Percentiles rank a stretch among this genome's conserved stretches.
phyloP scores from a whole-genome alignment of 2,329 filamentous ascomycete species.

The Ambrosiella beaveri region DNA sequence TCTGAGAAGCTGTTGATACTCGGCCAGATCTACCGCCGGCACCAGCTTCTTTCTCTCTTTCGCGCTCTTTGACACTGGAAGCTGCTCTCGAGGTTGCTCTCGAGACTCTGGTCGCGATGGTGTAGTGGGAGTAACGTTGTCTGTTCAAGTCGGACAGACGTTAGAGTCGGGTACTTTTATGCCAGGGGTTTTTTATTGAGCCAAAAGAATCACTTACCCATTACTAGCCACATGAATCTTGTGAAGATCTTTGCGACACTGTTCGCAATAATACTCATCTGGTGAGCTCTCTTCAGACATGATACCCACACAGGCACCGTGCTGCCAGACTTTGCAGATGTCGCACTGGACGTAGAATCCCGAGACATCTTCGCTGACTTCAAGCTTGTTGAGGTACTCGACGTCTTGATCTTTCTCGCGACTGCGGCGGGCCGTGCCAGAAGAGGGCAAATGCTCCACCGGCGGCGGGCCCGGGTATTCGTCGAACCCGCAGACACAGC shows the following conservation, averaged over 20 bases:
- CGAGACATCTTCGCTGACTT: slow-evolving; percentile 68
- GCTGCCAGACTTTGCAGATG: slow-evolving; percentile 95
- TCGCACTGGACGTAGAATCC: slow-evolving; percentile 98
- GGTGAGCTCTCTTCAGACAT: slow-evolving; percentile 85
- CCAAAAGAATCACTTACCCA: slow-evolving; percentile 47
- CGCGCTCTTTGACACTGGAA: slow-evolving; percentile 33
- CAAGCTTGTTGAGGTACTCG: slow-evolving; percentile 40
- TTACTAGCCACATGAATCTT: slow-evolving; percentile 63
- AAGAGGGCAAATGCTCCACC: slow-evolving; percentile 26
- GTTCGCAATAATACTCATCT: slow-evolving; percentile 95
- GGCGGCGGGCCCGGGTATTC: slow-evolving; percentile 79
- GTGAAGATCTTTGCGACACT: slow-evolving; percentile 83
- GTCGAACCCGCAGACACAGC: slow-evolving; percentile 85
- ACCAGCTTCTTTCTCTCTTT: slow-evolving; percentile 38
- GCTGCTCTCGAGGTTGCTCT: slow-evolving; percentile 42
- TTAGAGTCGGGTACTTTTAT: not conserved
- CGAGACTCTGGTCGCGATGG: slow-evolving; percentile 40
- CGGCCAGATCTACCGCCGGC: slow-evolving; percentile 41
- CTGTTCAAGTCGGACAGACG: slow-evolving; percentile 21
- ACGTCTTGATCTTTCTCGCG: slow-evolving; percentile 34
- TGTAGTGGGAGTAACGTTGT: slow-evolving; percentile 49
- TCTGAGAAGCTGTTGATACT: slow-evolving; percentile 32
- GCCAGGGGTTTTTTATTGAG: not conserved
- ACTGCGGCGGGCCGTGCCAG: slow-evolving; percentile 30
- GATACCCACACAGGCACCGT: slow-evolving; percentile 92